Evolutionary conservation across 768 basidiomycete genomes (phyloP).

Genomic region (Inosperma sp.): DNA sequence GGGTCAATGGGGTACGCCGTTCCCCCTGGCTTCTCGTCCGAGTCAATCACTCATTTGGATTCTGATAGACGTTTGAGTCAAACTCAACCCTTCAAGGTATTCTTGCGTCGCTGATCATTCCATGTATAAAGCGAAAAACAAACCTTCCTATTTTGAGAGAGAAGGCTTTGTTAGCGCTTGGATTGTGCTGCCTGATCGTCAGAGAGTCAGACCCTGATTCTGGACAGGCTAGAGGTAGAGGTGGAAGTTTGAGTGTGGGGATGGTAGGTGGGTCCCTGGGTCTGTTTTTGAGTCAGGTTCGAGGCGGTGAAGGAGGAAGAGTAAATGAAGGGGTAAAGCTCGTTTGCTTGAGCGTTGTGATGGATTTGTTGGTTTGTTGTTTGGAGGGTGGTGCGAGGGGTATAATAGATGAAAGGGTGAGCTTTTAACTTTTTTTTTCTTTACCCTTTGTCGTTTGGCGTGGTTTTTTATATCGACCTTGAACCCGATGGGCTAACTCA

Average conservation of each 20-base stretch:
- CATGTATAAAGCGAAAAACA: slow-evolving; percentile 84
- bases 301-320: slow-evolving; percentile 74
- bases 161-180: slow-evolving; percentile 75
- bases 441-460: neutral
- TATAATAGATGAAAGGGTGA: too few relatives aligned
- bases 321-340: too few relatives aligned
- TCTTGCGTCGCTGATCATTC: slow-evolving; percentile 82
- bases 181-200: slow-evolving; percentile 83
- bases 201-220: too few relatives aligned
- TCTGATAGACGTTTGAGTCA: slow-evolving; percentile 63
- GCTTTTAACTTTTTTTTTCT: too few relatives aligned
- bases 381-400: too few relatives aligned
- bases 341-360: slow-evolving; percentile 82
- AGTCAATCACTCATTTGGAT: slow-evolving; percentile 14
- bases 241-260: too few relatives aligned
- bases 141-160: slow-evolving; percentile 77
- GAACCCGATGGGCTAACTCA: too few relatives aligned
- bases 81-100: slow-evolving; percentile 81
- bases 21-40: slow-evolving; percentile 15
- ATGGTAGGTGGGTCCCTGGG: too few relatives aligned
- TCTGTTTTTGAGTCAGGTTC: too few relatives aligned
- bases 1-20: slow-evolving; percentile 76
- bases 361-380: slow-evolving; percentile 88
- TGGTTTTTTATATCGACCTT: neutral
- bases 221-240: too few relatives aligned